Evolutionary conservation across 495 filamentous ascomycete genomes (phyloP).

Genomic region (Bacidia gigantensis): DNA sequence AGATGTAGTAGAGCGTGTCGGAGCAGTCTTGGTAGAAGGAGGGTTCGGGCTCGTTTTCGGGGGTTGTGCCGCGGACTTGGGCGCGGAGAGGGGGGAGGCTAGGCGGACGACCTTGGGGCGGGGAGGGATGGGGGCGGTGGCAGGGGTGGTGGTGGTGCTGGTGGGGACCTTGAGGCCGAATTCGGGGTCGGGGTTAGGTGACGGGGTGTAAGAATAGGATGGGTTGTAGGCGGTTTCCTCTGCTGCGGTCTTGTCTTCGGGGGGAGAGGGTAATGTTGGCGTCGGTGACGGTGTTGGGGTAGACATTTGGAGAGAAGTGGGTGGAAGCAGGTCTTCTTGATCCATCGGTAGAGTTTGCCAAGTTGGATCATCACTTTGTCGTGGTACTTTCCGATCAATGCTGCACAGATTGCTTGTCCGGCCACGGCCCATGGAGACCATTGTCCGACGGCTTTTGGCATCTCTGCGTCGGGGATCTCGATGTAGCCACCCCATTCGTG

Average conservation of each 20-base stretch:
- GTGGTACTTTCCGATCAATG: constrained; percentile 5
- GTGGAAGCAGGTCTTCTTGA: background rate
- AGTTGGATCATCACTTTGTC: background rate
- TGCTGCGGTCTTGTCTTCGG: no score
- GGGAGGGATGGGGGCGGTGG: background rate
- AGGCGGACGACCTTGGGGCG: background rate
- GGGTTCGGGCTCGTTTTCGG: background rate
- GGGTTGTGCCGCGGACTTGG: background rate
- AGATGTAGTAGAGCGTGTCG: background rate
- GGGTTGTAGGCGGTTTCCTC: no score
- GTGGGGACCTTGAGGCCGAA: background rate
- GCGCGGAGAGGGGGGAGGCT: background rate
- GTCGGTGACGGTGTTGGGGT: no score
- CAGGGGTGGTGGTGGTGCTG: background rate
- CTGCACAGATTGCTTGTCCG: constrained; percentile 1
- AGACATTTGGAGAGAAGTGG: background rate
- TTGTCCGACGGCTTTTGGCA: constrained; percentile 4
- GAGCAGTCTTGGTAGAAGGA: background rate
- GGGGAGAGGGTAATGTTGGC: no score
- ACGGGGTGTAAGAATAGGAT: no score
- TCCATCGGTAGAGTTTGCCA: background rate
- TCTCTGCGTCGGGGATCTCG: constrained; percentile 3
- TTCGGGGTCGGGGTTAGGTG: background rate
- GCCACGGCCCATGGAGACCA: constrained; percentile 6
- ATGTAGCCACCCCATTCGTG: background rate